Base-by-base conservation (phyloP, 306 rosid species). In the Hippophae rhamnoides region DNA sequence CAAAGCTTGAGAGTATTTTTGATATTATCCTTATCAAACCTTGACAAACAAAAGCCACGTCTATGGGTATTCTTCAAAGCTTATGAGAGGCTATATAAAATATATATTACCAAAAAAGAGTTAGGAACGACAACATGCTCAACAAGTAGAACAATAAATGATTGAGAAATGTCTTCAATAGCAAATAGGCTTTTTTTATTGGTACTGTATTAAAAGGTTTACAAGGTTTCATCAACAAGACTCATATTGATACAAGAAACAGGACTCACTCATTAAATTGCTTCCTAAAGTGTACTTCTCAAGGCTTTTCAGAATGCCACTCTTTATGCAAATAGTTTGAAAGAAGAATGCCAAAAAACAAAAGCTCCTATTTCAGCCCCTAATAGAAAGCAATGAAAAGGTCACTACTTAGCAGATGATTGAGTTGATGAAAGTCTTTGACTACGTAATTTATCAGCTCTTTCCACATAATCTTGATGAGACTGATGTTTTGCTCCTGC, bases 381-480 rank as follows among this genome's bases (percentile, higher is more conserved):
- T 38, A 6, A 60, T 54, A 68, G 31, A 76, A 72, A 50, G 45
- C 64, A 65, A 57, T 47, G 25, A 9, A 64, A 60, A 64, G 64
- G 23, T 90, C 80, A 92, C 63, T 88, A 92, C 65, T 88, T 77
- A 61, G 86, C 75, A 50, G 93, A 65, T 47, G 87, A 76, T 60
- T 90, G 66, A 72, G 79, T 63, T 13, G 95, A 87, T 43, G 95
- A 87, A 53, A 92, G 94, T 77, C 99, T 78, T 72, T 86, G 80
- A 76, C 90, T 85, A 66, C 97, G 85, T 50, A 95, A 96, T 82
- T 92, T 92, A 69, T 92, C 99, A 31, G 96, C 96, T 47, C 14
- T 85, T 70, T 88, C 99, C 75, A 88, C 53, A 79, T 92, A 92
- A 74, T 92, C 99, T 77, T 92, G 99, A 72, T 92, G 99, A 68